Conservation (phyloP, 371 early-diverging fungal genomes). For the Apophysomyces elegans region DNA sequence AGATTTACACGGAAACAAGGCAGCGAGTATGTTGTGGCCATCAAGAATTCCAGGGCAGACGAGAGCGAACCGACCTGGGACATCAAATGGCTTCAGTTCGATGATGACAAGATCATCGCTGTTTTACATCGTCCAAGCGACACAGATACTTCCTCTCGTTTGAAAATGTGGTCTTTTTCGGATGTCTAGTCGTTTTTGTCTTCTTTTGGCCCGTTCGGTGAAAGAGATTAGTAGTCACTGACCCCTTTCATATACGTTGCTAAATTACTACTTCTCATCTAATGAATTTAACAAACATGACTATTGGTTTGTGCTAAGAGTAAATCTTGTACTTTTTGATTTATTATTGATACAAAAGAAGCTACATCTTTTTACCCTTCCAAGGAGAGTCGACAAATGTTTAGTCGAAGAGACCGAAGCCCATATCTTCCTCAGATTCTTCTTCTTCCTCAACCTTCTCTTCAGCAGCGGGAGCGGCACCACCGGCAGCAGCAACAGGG, state of each 20-base stretch:
- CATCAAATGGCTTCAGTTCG: constrained; percentile 36
- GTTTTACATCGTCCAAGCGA: constrained; percentile 16
- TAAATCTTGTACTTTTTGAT: not conserved
- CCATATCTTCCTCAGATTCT: constrained; percentile 82
- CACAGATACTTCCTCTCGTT: not conserved
- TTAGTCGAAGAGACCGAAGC: constrained; percentile 88
- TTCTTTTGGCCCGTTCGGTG: too few species aligned
- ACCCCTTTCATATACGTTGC: too few species aligned
- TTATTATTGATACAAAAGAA: constrained; percentile 9
- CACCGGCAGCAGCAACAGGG: constrained; percentile 58
- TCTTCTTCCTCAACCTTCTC: constrained; percentile 66
- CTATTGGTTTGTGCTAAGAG: not conserved
- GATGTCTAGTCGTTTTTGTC: not conserved
- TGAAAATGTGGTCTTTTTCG: not conserved
- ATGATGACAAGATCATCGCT: constrained; percentile 42
- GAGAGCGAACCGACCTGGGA: constrained; percentile 23
- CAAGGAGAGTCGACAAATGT: constrained; percentile 3
- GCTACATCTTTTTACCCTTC: not conserved
- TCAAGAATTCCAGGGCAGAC: constrained; percentile 11
- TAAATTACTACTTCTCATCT: too few species aligned
- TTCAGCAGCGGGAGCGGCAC: constrained; percentile 48
- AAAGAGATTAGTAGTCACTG: too few species aligned
- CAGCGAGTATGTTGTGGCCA: constrained; percentile 21
- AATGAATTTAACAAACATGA: too few species aligned
- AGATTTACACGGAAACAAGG: constrained; percentile 1